Evolutionary conservation across 345 rosid species (phyloP).

Genomic region (Ceriops decandra): DNA sequence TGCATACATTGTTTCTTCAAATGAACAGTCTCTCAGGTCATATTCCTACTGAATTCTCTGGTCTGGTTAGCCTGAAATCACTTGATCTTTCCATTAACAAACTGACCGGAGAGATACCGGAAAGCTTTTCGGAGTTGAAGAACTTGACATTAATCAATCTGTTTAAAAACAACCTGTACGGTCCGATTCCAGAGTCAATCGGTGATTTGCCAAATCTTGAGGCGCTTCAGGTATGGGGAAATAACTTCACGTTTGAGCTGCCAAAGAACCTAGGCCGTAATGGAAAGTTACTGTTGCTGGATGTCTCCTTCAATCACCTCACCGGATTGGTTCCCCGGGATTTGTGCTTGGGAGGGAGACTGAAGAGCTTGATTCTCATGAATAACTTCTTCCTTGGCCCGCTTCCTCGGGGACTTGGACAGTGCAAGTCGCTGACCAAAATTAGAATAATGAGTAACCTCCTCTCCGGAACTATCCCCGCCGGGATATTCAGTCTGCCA

Average conservation of each 20-base stretch:
- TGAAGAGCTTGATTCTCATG: slow-evolving; percentile 53
- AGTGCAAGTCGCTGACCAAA: slow-evolving; percentile 55
- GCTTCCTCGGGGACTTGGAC: slow-evolving; percentile 63
- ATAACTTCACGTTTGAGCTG: slow-evolving; percentile 62
- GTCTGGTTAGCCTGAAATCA: slow-evolving; percentile 55
- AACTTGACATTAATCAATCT: slow-evolving; percentile 55
- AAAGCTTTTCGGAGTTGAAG: slow-evolving; percentile 41
- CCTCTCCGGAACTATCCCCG: slow-evolving; percentile 62
- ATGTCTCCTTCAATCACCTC: slow-evolving; percentile 61
- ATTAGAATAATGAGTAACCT: slow-evolving; percentile 51
- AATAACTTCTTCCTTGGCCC: slow-evolving; percentile 69
- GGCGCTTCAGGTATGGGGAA: slow-evolving; percentile 64
- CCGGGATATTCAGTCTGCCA: slow-evolving; percentile 65
- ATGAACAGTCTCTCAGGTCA: slow-evolving; percentile 60
- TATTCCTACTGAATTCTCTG: slow-evolving; percentile 69
- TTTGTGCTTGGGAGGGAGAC: slow-evolving; percentile 59
- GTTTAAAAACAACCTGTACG: slow-evolving; percentile 60
- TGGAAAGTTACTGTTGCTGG: slow-evolving; percentile 53
- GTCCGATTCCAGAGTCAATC: slow-evolving; percentile 58
- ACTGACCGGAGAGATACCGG: slow-evolving; percentile 73
- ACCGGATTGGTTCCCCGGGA: slow-evolving; percentile 68
- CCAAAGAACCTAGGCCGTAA: slow-evolving; percentile 71
- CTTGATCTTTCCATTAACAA: slow-evolving; percentile 66
- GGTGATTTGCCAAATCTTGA: slow-evolving; percentile 70
- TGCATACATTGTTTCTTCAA: slow-evolving; percentile 71